Base-by-base conservation (phyloP, 108 stramenopile species). In the Phaeodactylum tricornutum region DNA sequence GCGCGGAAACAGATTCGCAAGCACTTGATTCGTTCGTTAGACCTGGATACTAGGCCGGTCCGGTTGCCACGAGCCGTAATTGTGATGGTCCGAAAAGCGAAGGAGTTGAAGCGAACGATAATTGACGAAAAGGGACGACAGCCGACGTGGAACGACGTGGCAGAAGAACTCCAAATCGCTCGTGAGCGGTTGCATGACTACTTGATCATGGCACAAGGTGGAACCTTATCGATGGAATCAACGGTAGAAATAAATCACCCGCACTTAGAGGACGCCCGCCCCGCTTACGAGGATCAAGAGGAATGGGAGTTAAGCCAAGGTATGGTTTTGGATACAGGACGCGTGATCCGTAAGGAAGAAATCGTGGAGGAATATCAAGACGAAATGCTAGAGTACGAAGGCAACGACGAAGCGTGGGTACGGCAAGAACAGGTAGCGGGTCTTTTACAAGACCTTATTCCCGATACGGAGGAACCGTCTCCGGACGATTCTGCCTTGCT, bases 391-490 rank as follows among this genome's bases (percentile, higher is more conserved):
- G 56, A 74, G 20, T 47, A 57, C 16, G 59, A 80, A 36, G 73
- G 67, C 22, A 71, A 75, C 23, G 68, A 75, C 53, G 63, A 65
- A 55, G 61, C 55, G 50, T 73, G 59, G 47, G 36, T 62, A 26
- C 61, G 64, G 2, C 72, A 69, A 11, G 62, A 70, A 58, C 67
- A 69, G 25, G 59, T 69, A 16, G 72, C 71, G 1, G 66, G 56
- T 11, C 74, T 69, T 16, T 34, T 80, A 11, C 42, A 64, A 2
- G 79, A 80, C 39, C 50, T 64, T 8, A 58, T 75, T 14, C 61
- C 71, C 11, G n/a, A n/a, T n/a, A 66, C 68, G 36, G 47, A 29
- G 2, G 56, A 57, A 29, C 53, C 62, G 19, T 55, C 64, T 0
- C 71, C 67, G 16, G 71, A 75, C 47, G 73, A 74, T 26, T 7